Conservation (phyloP, 352 stramenopile genomes). For the Halophytophthora batemanensis region DNA sequence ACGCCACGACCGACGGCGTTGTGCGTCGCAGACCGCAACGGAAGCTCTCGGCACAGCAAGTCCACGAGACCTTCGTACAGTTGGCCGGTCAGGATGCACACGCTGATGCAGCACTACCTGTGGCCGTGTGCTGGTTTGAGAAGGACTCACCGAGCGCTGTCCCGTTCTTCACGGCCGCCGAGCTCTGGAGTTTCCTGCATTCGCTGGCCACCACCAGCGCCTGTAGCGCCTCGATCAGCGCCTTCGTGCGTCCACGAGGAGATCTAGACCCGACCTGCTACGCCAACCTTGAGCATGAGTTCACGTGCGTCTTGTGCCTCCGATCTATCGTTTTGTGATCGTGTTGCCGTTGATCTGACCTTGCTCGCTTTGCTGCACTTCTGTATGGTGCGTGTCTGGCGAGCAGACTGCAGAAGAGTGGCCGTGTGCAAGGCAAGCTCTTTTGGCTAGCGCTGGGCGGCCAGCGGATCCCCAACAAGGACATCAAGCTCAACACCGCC, state of each 20-base stretch:
- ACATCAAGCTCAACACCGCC: constrained; percentile 48
- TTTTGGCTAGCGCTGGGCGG: constrained; percentile 61
- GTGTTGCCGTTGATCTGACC: constrained; percentile 7
- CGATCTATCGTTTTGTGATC: constrained; percentile 41
- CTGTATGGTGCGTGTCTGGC: neutral
- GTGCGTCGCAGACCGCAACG: constrained; percentile 57
- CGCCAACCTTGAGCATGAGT: constrained; percentile 78
- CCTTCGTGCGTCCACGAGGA: constrained; percentile 61
- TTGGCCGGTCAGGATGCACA: constrained; percentile 18
- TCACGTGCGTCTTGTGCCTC: constrained; percentile 36
- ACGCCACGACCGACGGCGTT: constrained; percentile 39
- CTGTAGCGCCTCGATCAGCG: constrained; percentile 42
- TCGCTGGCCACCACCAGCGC: constrained; percentile 33
- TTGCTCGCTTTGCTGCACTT: neutral
- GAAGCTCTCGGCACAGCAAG: constrained; percentile 40
- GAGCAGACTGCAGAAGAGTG: constrained; percentile 58
- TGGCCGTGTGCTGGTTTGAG: constrained; percentile 68
- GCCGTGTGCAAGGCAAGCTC: constrained; percentile 53
- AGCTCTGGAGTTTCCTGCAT: constrained; percentile 47
- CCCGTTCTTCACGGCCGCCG: constrained; percentile 46
- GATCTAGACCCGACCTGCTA: constrained; percentile 63
- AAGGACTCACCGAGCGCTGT: constrained; percentile 35
- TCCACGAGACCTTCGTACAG: constrained; percentile 39
- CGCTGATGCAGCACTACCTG: constrained; percentile 16
- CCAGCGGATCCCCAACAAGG: constrained; percentile 69